Evolutionary conservation across 768 basidiomycete genomes (phyloP).

Genomic region (Boletus edulis): DNA sequence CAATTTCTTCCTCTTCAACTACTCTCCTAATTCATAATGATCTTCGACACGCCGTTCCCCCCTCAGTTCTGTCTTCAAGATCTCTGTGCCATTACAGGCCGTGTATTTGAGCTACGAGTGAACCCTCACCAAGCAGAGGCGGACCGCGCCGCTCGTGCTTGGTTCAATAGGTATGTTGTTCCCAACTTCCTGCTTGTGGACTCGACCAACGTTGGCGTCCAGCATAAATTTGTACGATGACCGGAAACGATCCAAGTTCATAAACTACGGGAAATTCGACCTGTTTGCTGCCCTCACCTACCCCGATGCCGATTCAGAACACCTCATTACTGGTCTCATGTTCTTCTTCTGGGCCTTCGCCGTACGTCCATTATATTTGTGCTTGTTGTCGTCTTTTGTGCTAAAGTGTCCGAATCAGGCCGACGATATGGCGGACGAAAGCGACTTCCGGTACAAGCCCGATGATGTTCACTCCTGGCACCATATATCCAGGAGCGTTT

Average conservation of each 20-base stretch:
- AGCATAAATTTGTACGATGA: slow-evolving; percentile 36
- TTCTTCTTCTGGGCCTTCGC: slow-evolving; percentile 41
- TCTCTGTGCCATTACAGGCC: slow-evolving; percentile 35
- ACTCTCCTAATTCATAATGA: slow-evolving; percentile 25
- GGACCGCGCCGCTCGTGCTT: slow-evolving; percentile 30
- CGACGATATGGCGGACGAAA: slow-evolving; percentile 38
- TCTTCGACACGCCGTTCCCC: slow-evolving; percentile 28
- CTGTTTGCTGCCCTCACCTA: slow-evolving; percentile 38
- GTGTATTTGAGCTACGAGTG: slow-evolving; percentile 35
- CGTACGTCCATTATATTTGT: slow-evolving; percentile 16
- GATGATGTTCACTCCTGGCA: slow-evolving; percentile 35
- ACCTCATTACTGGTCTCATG: slow-evolving; percentile 35
- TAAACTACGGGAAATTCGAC: slow-evolving; percentile 39
- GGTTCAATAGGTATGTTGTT: slow-evolving; percentile 32
- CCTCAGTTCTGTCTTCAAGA: slow-evolving; percentile 36
- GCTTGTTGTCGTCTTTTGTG: not conserved
- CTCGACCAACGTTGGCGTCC: not conserved
- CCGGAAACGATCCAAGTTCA: slow-evolving; percentile 32
- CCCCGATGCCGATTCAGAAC: slow-evolving; percentile 35
- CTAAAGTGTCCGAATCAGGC: slow-evolving; percentile 23
- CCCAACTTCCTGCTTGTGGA: not conserved
- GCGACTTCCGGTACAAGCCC: slow-evolving; percentile 33
- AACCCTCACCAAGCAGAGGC: slow-evolving; percentile 34
- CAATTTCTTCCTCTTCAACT: slow-evolving; percentile 9
- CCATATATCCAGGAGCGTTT: slow-evolving; percentile 29